A percentile compares a stretch with the other conserved stretches of the same genome.
These are phyloP conservation scores for Wickerhamiella dianesei DNA, from an alignment of 805 yeast species.

Conservation along the genomic window DNA sequence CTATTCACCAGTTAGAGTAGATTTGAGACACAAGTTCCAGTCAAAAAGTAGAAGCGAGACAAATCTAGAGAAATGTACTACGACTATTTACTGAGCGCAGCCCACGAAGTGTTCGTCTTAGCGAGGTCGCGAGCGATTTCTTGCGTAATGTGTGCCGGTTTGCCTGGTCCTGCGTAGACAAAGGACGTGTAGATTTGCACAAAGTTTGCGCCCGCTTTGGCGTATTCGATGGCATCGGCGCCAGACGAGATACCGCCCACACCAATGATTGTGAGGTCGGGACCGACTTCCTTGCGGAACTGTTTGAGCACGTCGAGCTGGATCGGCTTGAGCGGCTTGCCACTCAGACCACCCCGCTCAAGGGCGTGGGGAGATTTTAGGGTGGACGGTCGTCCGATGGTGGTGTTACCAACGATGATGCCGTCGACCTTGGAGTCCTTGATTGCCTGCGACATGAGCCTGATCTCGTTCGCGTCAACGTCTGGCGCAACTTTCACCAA, in stretches of 20 bases:
- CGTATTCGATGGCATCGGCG: slow-evolving; percentile 79
- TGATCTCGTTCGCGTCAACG: slow-evolving; percentile 64
- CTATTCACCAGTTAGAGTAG: no score
- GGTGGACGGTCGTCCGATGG: slow-evolving; percentile 62
- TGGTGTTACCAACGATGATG: slow-evolving; percentile 83
- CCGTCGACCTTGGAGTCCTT: slow-evolving; percentile 73
- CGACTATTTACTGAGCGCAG: neutral
- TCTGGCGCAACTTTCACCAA: slow-evolving; percentile 92
- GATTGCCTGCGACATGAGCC: slow-evolving; percentile 70
- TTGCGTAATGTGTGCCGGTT: slow-evolving; percentile 46
- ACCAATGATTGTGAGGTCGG: slow-evolving; percentile 65
- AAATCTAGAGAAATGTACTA: no score
- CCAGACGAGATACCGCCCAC: slow-evolving; percentile 92
- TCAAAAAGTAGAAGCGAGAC: no score
- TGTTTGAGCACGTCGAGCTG: slow-evolving; percentile 57
- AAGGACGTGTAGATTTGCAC: slow-evolving; percentile 79
- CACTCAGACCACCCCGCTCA: slow-evolving; percentile 68
- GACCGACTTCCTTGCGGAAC: slow-evolving; percentile 66
- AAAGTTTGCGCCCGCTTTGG: slow-evolving; percentile 86
- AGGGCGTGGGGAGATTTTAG: slow-evolving; percentile 40
- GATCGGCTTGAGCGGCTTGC: slow-evolving; percentile 76
- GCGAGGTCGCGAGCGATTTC: slow-evolving; percentile 44
- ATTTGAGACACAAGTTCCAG: no score
- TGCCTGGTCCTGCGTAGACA: slow-evolving; percentile 87
- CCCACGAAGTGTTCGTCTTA: neutral